Conservation (phyloP, 2,329 filamentous ascomycete genomes). For the Ophiostoma populinum region DNA sequence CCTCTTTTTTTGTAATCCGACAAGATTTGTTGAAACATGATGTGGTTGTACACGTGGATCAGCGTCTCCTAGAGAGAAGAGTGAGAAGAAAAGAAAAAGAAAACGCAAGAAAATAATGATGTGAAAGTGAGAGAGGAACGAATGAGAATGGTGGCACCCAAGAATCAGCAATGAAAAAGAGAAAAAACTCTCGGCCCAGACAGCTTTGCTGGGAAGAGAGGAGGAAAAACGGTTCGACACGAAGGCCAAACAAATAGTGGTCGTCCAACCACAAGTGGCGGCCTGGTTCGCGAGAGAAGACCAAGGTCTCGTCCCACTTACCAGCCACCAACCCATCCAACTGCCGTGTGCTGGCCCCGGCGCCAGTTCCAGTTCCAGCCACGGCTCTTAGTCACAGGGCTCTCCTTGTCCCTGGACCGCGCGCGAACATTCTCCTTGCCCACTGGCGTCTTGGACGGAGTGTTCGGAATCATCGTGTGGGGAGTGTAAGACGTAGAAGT, state of each 20-base stretch:
- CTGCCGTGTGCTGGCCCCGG: constrained; percentile 49
- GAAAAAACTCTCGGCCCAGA: constrained; percentile 8
- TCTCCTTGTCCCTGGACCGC: constrained; percentile 25
- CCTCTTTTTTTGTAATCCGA: constrained; percentile 14
- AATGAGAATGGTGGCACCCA: constrained; percentile 6
- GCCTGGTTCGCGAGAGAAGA: constrained; percentile 20
- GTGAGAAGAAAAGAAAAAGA: constrained; percentile 2
- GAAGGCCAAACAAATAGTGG: constrained; percentile 11
- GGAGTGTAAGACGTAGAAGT: constrained; percentile 10
- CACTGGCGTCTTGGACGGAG: constrained; percentile 21
- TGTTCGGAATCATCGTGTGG: constrained; percentile 12
- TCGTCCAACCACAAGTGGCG: constrained; percentile 45
- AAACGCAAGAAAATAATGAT: constrained; percentile 8
- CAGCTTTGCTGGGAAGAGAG: constrained; percentile 4
- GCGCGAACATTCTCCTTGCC: constrained; percentile 21
- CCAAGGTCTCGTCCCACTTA: constrained; percentile 32
- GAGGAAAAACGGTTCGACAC: constrained; percentile 4
- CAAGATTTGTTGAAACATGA: constrained; percentile 8
- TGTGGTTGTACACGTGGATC: constrained; percentile 7
- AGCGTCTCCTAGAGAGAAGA: neutral
- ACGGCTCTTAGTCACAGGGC: constrained; percentile 38
- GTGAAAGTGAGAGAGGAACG: constrained; percentile 3
- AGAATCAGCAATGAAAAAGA: constrained; percentile 6
- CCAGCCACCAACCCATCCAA: constrained; percentile 94
- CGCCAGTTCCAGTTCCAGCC: constrained; percentile 46